Evolutionary conservation across 495 filamentous ascomycete species (phyloP).

Genomic region (Amorphotheca resinae): DNA sequence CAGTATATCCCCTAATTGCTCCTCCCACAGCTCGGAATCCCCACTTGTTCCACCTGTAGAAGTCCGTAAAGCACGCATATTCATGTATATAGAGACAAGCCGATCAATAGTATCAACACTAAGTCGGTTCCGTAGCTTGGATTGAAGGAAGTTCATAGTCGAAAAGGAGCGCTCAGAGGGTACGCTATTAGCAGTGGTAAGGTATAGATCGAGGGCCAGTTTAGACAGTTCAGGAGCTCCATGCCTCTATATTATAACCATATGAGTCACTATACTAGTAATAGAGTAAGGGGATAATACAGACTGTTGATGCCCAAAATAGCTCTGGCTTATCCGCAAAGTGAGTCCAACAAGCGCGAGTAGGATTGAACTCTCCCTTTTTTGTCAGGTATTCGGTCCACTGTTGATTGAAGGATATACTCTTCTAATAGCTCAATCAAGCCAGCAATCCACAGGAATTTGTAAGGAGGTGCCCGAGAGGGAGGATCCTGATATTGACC

Average conservation of each 20-base stretch:
- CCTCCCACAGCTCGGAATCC: no score
- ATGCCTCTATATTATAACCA: neutral
- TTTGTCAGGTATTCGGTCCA: no score
- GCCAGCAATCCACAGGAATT: neutral
- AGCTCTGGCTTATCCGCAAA: no score
- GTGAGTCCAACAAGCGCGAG: no score
- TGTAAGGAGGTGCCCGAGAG: neutral
- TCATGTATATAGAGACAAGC: slow-evolving; percentile 2
- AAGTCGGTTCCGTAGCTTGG: neutral
- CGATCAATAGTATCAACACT: neutral
- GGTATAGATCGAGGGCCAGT: neutral
- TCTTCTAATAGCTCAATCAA: no score
- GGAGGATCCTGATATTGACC: slow-evolving; percentile 3
- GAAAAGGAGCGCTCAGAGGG: slow-evolving; percentile 3
- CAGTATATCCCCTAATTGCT: no score
- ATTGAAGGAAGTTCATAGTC: slow-evolving; percentile 1
- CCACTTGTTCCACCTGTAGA: no score
- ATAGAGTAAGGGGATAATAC: neutral
- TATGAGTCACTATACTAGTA: no score
- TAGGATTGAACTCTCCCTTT: no score
- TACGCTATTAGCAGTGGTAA: slow-evolving; percentile 3
- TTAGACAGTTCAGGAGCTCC: neutral
- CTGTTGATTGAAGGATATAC: no score
- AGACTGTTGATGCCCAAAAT: neutral
- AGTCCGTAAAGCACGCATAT: neutral